Evolutionary conservation across 768 basidiomycete species (phyloP), one percentile per base, ranked within the genome.

Genomic region (Coprinopsis strossmayeri): DNA sequence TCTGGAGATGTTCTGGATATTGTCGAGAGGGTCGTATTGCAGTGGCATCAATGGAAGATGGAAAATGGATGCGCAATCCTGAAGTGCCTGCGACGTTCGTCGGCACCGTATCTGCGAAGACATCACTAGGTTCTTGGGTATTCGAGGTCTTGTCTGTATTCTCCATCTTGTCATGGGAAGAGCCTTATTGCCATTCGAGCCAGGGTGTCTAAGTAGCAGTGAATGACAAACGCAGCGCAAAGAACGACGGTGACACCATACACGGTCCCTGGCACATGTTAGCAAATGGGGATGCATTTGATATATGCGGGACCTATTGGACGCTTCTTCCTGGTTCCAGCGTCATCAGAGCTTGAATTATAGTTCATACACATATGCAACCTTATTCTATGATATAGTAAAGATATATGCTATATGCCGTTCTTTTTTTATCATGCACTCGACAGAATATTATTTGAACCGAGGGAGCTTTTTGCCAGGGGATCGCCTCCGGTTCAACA

Each of bases 401-500:
- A n/a, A n/a, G n/a, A n/a, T n/a, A n/a, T n/a, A n/a, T n/a, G n/a
- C n/a, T 15, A 32, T 32, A 32, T 32, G 7, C 30, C 30, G 30
- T 32, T 32, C 15, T 32, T 32, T 7, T 7, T 32, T 32, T 7
- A 7, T 7, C 30, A 32, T 7, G 15, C 9, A 17, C 35, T 5
- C 17, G 10, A 11, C 35, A 7, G 5, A 5, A n/a, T n/a, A n/a
- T 46, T 56, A 72, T 34, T 53, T 61, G 54, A 68, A 78, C 40
- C 86, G 78, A 43, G 85, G 87, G 57, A 89, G 68, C 35, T 67
- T 69, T 54, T 73, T 74, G 24, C 73, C 74, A 52, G 65, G 69
- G 55, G 53, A 65, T 59, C 62, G 74, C 57, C 69, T 73, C 55
- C 78, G 78, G 56, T 78, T 81, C 28, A 79, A 50, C 40, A 90